Base-by-base conservation (phyloP, 305 asterid species). In the Fraxinus ornus region DNA sequence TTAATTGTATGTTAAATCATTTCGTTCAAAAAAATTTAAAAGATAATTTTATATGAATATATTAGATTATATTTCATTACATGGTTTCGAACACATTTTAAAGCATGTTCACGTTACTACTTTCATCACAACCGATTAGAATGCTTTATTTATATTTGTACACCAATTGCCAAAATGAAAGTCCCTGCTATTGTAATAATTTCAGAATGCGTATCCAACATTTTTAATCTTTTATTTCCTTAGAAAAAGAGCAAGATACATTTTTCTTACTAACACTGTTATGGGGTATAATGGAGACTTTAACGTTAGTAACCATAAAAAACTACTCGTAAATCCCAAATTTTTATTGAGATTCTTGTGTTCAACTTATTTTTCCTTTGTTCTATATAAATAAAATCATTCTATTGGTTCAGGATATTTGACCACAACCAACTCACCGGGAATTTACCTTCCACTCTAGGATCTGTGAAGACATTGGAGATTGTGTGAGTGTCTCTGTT, bases 381-480 rank as follows among this genome's bases (percentile, higher is more conserved):
- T 24, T 83, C 74, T 72, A 55, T 78, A 75, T 85, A 77, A 62
- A 62, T 13, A 5, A 60, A 30, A 17, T 35, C 39, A 9, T 76
- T 39, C 47, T 79, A 32, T 73, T 84, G 83, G 55, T 77, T 86
- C 82, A 95, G 98, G 86, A 91, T 95, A 86, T 90, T 95, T 35
- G 94, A 93, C 86, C 88, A 95, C 92, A 95, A 95, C 86, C 84
- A 83, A 81, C 87, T 95, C 79, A 83, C 39, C 0, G 98, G 98
- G 52, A 79, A 57, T 60, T 74, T 95, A 87, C 98, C 98, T 0
- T 0, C 21, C 17, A 82, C 93, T 82, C 86, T 95, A 79, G 97
- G 93, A 84, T 17, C 22, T 82, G 91, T 93, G 76, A 66, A 77
- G 83, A 79, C 89, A 39, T 86, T 95, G 91, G 91, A 88, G 87